phyloP scores from a whole-genome alignment of 306 rosid genomes.

The Rosa chinensis region DNA sequence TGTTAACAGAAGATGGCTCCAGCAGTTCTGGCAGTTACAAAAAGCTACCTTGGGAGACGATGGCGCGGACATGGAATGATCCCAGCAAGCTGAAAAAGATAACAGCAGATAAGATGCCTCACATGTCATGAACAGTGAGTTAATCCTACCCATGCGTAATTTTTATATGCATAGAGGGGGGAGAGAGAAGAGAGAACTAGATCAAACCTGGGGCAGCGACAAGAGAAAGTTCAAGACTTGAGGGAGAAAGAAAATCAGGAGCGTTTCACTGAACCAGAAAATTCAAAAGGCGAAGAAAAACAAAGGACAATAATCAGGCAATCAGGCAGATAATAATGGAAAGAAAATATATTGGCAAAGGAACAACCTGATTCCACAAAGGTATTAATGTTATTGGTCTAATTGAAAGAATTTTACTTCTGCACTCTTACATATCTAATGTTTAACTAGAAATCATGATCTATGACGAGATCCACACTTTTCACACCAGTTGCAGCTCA shows the following conservation, averaged over 20 bases:
- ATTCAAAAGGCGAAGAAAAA: no score
- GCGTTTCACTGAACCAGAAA: constrained; percentile 72
- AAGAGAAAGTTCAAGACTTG: constrained; percentile 92
- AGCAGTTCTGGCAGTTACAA: constrained; percentile 11
- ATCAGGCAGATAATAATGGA: neutral
- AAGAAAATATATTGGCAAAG: neutral
- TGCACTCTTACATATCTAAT: neutral
- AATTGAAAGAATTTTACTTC: neutral
- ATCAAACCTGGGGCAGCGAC: constrained; percentile 91
- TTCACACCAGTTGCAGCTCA: neutral
- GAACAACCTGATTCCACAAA: neutral
- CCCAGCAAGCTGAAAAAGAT: constrained; percentile 73
- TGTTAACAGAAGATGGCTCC: constrained; percentile 13
- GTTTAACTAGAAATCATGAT: neutral
- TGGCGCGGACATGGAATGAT: constrained; percentile 91
- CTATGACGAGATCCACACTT: no score
- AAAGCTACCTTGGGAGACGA: constrained; percentile 77
- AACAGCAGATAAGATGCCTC: constrained; percentile 21
- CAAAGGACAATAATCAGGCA: no score
- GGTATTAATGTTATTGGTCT: neutral
- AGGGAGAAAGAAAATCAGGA: constrained; percentile 87
- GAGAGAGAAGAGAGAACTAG: constrained; percentile 7
- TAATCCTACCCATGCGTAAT: neutral
- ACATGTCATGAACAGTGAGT: constrained; percentile 4
- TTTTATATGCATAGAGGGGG: neutral